Base-by-base conservation (phyloP, 169 alveolate genomes). In the Eimeria maxima region DNA sequence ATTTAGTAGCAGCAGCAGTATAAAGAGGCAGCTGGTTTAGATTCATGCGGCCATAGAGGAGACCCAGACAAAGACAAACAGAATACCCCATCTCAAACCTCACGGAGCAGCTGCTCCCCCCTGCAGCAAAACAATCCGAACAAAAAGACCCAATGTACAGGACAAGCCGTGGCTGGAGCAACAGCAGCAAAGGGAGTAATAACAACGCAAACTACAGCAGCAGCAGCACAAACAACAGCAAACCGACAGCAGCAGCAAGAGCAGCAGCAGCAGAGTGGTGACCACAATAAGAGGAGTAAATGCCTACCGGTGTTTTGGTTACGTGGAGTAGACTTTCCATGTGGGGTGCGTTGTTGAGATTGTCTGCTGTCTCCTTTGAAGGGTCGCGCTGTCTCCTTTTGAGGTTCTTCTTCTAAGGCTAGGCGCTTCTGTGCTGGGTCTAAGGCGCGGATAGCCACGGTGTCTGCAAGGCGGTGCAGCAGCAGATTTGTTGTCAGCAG, bases 21-120 rank as follows among this genome's bases (percentile, higher is more conserved):
- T 42, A 45, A 14, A 60, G 33, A 42, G 89, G 89, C 63, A 65
- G 83, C 65, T 67, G 78, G 80, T 83, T 83, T 47, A 65, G 95
- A 50, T 67, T 73, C 53, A 91, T 33, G 14, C 95, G 76, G 33
- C 95, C 95, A 47, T 91, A 91, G 53, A 73, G 45, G 33, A 91
- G 90, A 27, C 95, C 95, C 13, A 91, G 60, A 20, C 90, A 91
- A 63, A 91, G 65, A 38, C 90, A 73, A 1, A 91, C 87, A 44
- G 95, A 91, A 42, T 91, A 50, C 57, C 95, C 95, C 95, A 91
- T 91, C 65, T 91, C 95, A 45, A 73, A 91, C 38, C 90, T 14
- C 27, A 91, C 63, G 65, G 95, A n/a, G 88, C 74, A 27, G 74
- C 53, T 53, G 60, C 60, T 53, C 20, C 60, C 60, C 10, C 60